These are phyloP conservation scores for Kwoniella sp. DNA, from an alignment of 768 basidiomycete species.

Conservation along the genomic window DNA sequence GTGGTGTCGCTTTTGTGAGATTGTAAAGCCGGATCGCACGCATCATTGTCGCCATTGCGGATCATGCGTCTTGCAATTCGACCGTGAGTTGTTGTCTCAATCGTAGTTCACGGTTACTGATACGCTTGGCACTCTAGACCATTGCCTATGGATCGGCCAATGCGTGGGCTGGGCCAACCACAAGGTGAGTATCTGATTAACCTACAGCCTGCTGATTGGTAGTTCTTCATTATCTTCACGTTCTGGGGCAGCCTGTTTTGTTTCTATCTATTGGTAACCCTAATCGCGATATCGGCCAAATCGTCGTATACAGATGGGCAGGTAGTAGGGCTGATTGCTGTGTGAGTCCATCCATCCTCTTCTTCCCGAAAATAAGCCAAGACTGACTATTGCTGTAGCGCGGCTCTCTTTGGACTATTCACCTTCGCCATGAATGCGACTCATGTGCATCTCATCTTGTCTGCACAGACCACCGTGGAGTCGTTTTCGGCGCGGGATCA, in stretches of 20 bases:
- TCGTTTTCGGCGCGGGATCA: conserved; percentile 65
- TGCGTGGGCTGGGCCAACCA: conserved; percentile 92
- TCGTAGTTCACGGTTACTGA: not conserved
- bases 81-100: conserved; percentile 41
- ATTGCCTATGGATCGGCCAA: conserved; percentile 77
- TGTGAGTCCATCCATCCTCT: conserved; percentile 62
- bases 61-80: conserved; percentile 51
- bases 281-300: conserved; percentile 60
- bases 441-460: conserved; percentile 67
- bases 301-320: conserved; percentile 65
- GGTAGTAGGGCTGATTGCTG: conserved; percentile 69
- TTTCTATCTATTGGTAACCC: conserved; percentile 66
- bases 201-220: conserved; percentile 10
- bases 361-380: not conserved
- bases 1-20: conserved; percentile 51
- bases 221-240: conserved; percentile 86
- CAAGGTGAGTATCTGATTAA: conserved; percentile 62
- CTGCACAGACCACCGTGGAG: conserved; percentile 79
- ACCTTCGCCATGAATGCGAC: conserved; percentile 63
- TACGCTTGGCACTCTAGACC: conserved; percentile 33
- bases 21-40: conserved; percentile 52
- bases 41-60: conserved; percentile 56
- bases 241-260: conserved; percentile 67
- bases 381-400: conserved; percentile 1
- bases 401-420: conserved; percentile 74